Evolutionary conservation across 371 early-diverging fungal species (phyloP).

Genomic region (Dichotomocladium elegans): DNA sequence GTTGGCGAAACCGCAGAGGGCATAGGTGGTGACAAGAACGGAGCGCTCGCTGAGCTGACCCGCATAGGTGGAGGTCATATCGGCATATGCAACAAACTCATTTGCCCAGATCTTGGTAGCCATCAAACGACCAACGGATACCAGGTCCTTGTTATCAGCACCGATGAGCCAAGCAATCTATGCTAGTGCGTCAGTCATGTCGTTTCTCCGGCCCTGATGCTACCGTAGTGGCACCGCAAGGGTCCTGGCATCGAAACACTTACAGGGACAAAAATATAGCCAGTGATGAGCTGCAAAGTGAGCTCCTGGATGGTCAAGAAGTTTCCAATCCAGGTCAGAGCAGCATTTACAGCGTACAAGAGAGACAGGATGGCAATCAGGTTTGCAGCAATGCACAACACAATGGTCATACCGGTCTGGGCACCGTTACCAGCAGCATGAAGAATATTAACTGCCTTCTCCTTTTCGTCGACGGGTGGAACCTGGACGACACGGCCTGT

Average conservation of each 20-base stretch:
- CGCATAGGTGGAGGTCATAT: slow-evolving; percentile 31
- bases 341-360: slow-evolving; percentile 65
- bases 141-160: slow-evolving; percentile 58
- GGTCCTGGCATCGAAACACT: too few species aligned
- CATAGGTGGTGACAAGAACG: slow-evolving; percentile 62
- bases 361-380: slow-evolving; percentile 75
- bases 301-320: slow-evolving; percentile 65
- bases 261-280: slow-evolving; percentile 54
- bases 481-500: slow-evolving; percentile 56
- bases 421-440: slow-evolving; percentile 89
- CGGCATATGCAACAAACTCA: slow-evolving; percentile 70
- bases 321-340: slow-evolving; percentile 75
- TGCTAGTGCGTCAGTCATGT: not conserved
- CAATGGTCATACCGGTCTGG: slow-evolving; percentile 75
- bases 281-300: slow-evolving; percentile 67
- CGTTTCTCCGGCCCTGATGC: not conserved
- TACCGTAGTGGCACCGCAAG: too few species aligned
- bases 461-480: slow-evolving; percentile 12
- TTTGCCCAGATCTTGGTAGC: slow-evolving; percentile 67
- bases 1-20: slow-evolving; percentile 87
- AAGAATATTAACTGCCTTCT: slow-evolving; percentile 63
- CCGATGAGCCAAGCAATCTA: slow-evolving; percentile 80
- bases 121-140: slow-evolving; percentile 68
- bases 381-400: slow-evolving; percentile 72
- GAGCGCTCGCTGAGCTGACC: slow-evolving; percentile 43